Percentiles rank a stretch among this genome's conserved stretches.
Conservation (phyloP, 2,329 filamentous ascomycete species). For the Chalara sp. region DNA sequence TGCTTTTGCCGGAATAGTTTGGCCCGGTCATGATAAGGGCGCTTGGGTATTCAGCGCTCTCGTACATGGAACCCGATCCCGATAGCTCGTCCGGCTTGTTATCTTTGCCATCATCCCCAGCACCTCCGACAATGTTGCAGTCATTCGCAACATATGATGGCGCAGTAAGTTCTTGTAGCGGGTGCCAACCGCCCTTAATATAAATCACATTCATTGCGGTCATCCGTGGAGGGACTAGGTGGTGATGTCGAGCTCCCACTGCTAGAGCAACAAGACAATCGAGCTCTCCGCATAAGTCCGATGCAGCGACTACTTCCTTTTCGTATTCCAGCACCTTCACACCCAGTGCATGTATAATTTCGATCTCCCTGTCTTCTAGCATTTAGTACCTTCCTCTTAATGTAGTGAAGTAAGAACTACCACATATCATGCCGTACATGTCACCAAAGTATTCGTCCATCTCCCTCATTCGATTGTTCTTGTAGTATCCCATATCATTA, state of each 20-base stretch:
- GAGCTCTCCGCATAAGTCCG: slow-evolving; percentile 77
- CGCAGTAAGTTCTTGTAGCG: slow-evolving; percentile 78
- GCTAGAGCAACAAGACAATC: slow-evolving; percentile 80
- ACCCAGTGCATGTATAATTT: slow-evolving; percentile 74
- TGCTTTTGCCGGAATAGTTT: slow-evolving; percentile 94
- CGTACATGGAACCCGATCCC: slow-evolving; percentile 5
- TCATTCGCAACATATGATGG: slow-evolving; percentile 78
- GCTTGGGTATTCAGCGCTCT: slow-evolving; percentile 41
- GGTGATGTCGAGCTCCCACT: slow-evolving; percentile 67
- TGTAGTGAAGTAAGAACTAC: slow-evolving; percentile 39
- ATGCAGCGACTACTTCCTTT: slow-evolving; percentile 57
- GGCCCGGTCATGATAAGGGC: slow-evolving; percentile 83
- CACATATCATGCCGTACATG: slow-evolving; percentile 75
- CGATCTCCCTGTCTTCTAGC: slow-evolving; percentile 70
- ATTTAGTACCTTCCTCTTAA: slow-evolving; percentile 8
- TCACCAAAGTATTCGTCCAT: slow-evolving; percentile 81
- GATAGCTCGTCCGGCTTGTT: not conserved
- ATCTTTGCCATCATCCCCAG: slow-evolving; percentile 23
- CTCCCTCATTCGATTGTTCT: slow-evolving; percentile 72
- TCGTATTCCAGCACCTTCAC: slow-evolving; percentile 65
- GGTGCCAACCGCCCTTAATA: slow-evolving; percentile 76
- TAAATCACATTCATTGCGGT: slow-evolving; percentile 62
- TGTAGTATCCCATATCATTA: slow-evolving; percentile 72
- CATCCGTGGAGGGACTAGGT: slow-evolving; percentile 63
- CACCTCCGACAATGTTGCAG: slow-evolving; percentile 60